phyloP scores from a whole-genome alignment of 2,329 filamentous ascomycete genomes.

The Neonectria magnoliae region DNA sequence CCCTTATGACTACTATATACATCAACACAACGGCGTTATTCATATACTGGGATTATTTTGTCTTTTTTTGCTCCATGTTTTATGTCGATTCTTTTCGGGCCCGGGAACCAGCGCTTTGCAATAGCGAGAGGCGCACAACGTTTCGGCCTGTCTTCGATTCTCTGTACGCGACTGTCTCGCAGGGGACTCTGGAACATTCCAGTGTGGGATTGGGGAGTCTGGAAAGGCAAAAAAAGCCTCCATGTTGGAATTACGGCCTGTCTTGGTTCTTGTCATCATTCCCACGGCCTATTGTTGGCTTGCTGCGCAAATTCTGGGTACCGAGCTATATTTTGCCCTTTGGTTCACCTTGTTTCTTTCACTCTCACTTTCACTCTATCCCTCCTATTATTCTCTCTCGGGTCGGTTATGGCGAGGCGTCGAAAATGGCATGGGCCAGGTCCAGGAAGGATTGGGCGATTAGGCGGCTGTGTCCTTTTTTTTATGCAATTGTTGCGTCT shows the following conservation, averaged over 20 bases:
- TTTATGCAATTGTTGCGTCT: conserved; percentile 6
- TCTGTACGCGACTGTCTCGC: conserved; percentile 16
- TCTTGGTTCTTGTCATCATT: conserved; percentile 12
- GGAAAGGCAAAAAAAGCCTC: conserved; percentile 23
- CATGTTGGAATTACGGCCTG: conserved; percentile 26
- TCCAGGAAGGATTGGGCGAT: conserved; percentile 14
- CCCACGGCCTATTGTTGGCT: conserved; percentile 6
- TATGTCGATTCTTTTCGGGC: conserved; percentile 27
- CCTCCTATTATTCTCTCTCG: not conserved
- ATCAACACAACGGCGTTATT: conserved; percentile 44
- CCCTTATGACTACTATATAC: conserved; percentile 44
- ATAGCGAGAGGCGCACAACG: conserved; percentile 24
- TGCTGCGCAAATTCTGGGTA: conserved; percentile 13
- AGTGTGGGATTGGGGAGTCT: conserved; percentile 17
- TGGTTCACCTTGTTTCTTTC: conserved; percentile 2
- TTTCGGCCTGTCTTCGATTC: conserved; percentile 12
- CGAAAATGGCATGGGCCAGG: conserved; percentile 19
- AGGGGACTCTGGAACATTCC: conserved; percentile 19
- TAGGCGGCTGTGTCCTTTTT: conserved; percentile 17
- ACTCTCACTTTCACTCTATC: conserved; percentile 5
- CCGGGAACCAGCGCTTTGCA: conserved; percentile 25
- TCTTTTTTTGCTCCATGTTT: conserved; percentile 36
- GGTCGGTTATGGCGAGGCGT: conserved; percentile 15
- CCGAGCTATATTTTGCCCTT: not conserved
- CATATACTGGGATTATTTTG: conserved; percentile 37